Base-by-base conservation (phyloP, 1,139 yeast genomes). In the Kazachstania sp. region DNA sequence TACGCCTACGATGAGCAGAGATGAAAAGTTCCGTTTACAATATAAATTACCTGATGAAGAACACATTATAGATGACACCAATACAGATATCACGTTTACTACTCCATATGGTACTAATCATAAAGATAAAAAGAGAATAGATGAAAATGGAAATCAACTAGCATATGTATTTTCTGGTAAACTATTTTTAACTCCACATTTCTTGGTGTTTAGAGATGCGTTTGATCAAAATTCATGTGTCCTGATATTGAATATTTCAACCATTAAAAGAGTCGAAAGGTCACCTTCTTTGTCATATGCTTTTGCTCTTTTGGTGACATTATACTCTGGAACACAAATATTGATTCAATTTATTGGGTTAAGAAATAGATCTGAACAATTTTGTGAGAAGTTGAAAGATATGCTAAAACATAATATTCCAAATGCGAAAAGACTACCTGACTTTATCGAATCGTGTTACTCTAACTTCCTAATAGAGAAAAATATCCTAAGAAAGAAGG, bases 261-360 rank as follows among this genome's bases (percentile, higher is more conserved):
- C 95, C 1, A 70, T 94, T 35, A 81, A 85, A 59, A 82, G 88
- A 53, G 95, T 92, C 26, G 97, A 92, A 63, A 72, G 97, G 47
- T 72, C 87, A 28, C 92, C 94, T 2, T 75, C 87, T 2, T 75
- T 79, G 48, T 75, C 86, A 1, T 84, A 81, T 60, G 82, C 86
- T n/a, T 86, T 87, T 67, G 88, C 95, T 1, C 71, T 92, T 23
- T 70, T 80, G n/a, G 68, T 90, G 19, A 73, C 77, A 5, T 78
- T 95, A 2, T 81, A 83, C 52, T 82, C 86, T 45, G 85, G 81
- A 20, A 63, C 85, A 50, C 73, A 74, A 39, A 60, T 88, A 2
- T 72, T 82, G 1, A 68, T 90, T 13, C 86, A 85, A 57, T 79
- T 90, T 58, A 80, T 86, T 35, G 96, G 96, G 0, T 69, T 86